Conservation (phyloP, 306 rosid genomes). For the Quercus engelmannii region DNA sequence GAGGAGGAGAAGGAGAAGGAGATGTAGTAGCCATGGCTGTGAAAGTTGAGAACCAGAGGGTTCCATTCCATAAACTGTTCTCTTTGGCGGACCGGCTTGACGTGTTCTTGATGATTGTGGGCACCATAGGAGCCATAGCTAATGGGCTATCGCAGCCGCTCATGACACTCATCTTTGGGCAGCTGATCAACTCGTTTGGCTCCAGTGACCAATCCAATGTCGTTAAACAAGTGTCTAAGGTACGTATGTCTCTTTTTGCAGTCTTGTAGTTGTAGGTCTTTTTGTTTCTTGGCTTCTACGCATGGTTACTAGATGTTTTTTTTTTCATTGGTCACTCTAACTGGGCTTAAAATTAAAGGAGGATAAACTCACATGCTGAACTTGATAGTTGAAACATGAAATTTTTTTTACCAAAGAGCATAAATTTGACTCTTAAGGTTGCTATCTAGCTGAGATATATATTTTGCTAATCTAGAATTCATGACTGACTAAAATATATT, state of each 20-base stretch:
- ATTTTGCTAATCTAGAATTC: too few species aligned
- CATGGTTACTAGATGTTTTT: too few species aligned
- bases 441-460: too few species aligned
- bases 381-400: too few species aligned
- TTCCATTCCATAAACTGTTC: slow-evolving; percentile 62
- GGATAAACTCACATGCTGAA: too few species aligned
- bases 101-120: slow-evolving; percentile 48
- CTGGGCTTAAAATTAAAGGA: too few species aligned
- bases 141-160: slow-evolving; percentile 68
- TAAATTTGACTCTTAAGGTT: too few species aligned
- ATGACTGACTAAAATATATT: too few species aligned
- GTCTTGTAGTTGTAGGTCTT: background rate
- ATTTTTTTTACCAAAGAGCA: too few species aligned
- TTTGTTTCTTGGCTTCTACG: background rate
- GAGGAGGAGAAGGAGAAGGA: background rate
- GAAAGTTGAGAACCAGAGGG: slow-evolving; percentile 22
- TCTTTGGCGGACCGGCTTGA: slow-evolving; percentile 62
- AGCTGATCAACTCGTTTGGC: slow-evolving; percentile 59
- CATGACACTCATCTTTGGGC: slow-evolving; percentile 64
- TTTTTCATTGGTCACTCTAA: too few species aligned
- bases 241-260: background rate
- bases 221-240: slow-evolving; percentile 52
- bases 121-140: slow-evolving; percentile 42
- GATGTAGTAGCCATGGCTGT: background rate
- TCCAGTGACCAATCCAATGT: slow-evolving; percentile 20